Base-by-base conservation (phyloP, 2,329 filamentous ascomycete species). In the Paraconiothyrium brasiliense region DNA sequence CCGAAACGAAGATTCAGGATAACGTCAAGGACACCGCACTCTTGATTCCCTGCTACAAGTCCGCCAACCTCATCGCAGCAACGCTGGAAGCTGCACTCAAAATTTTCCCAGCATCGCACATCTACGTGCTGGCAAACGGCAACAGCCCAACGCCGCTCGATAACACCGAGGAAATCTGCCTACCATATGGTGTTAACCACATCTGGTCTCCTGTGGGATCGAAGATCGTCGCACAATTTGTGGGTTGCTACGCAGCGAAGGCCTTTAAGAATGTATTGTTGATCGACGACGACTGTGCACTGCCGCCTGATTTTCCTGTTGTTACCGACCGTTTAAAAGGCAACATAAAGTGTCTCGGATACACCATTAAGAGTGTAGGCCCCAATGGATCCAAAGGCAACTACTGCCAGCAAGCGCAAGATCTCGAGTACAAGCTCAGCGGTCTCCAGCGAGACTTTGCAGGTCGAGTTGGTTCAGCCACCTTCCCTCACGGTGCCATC, bases 371-470 rank as follows among this genome's bases (percentile, higher is more conserved):
- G 62, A 78, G 72, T 4, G 77, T 79, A n/a, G 80, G 80, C 2
- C 71, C 78, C 0, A 66, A 77, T 13, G 71, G 71, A 0, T 70
- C 72, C 11, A 76, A 71, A 43, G 80, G 75, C 7, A 80, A 77
- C 6, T 77, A 71, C 57, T 80, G 79, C 32, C 80, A 82, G 54
- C 82, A 83, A 47, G 82, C 82, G 0, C 83, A 85, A 60, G 83
- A 85, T 67, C 70, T 85, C n/a, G 83, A 85, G 63, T 85, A 85
- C 69, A 85, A 85, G 64, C 73, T 84, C 56, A 81, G 80, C 14
- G 83, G 83, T 5, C 71, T 85, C 2, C 79, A 81, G 55, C 77
- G 82, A 32, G 74, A 76, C 30, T 80, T 84, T 48, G 79, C 80
- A 4, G 82, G 82, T 10, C 79, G 75, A 46, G 62, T 82, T 35